phyloP scores from a whole-genome alignment of 2,329 filamentous ascomycete species.

The Plenodomus biglobosus region DNA sequence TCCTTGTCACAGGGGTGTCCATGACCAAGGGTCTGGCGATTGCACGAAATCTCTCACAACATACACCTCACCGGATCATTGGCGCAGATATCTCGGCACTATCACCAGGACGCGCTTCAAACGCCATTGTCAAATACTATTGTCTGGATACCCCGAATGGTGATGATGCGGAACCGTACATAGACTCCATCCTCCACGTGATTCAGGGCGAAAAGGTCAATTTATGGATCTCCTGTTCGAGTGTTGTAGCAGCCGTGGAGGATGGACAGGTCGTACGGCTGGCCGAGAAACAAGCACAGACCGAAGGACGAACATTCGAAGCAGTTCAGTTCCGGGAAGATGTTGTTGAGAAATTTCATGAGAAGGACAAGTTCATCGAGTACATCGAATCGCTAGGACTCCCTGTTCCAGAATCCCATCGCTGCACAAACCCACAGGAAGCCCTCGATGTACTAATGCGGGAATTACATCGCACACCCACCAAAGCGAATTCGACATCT shows the following conservation, averaged over 20 bases:
- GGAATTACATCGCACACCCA: constrained; percentile 12
- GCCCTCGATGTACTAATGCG: constrained; percentile 55
- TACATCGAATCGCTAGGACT: constrained; percentile 54
- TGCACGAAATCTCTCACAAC: constrained; percentile 64
- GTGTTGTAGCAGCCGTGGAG: constrained; percentile 65
- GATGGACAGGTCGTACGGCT: constrained; percentile 62
- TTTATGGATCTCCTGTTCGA: constrained; percentile 74
- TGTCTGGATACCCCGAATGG: constrained; percentile 43
- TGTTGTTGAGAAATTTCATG: constrained; percentile 61
- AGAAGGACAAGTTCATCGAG: constrained; percentile 66
- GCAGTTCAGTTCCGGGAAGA: constrained; percentile 64
- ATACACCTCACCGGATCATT: constrained; percentile 68
- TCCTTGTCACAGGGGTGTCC: constrained; percentile 72
- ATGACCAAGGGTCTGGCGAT: constrained; percentile 71
- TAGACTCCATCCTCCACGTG: constrained; percentile 59
- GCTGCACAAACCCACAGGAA: constrained; percentile 56
- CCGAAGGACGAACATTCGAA: constrained; percentile 56
- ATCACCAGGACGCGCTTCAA: constrained; percentile 57
- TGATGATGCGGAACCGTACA: constrained; percentile 53
- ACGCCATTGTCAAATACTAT: constrained; percentile 59
- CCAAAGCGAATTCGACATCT: not conserved
- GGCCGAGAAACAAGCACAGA: constrained; percentile 52
- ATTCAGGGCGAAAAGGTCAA: constrained; percentile 63
- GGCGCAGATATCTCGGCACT: constrained; percentile 62
- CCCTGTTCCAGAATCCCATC: constrained; percentile 47